Evolutionary conservation across 495 filamentous ascomycete species (phyloP).

Genomic region (Hyaloscypha finlandica): DNA sequence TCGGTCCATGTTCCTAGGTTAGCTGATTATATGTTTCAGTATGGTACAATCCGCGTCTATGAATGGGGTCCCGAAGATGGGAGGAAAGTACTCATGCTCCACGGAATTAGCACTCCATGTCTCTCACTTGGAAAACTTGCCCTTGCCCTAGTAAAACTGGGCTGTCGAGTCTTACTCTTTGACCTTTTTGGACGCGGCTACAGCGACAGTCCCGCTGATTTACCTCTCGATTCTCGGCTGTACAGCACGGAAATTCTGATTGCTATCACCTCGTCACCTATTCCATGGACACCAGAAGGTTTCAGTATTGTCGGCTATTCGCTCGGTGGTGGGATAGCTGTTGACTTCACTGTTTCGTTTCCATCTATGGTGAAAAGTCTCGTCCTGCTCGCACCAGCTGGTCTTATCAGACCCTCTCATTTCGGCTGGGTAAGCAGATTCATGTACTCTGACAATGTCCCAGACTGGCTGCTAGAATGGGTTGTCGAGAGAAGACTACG

Average conservation of each 20-base stretch:
- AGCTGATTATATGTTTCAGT: slow-evolving; percentile 44
- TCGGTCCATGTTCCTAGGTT: not conserved
- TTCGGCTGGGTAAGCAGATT: slow-evolving; percentile 60
- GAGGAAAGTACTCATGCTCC: slow-evolving; percentile 76
- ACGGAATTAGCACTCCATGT: slow-evolving; percentile 86
- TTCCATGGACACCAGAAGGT: slow-evolving; percentile 41
- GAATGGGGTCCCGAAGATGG: slow-evolving; percentile 88
- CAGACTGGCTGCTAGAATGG: slow-evolving; percentile 53
- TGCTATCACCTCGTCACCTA: slow-evolving; percentile 65
- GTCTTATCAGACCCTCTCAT: slow-evolving; percentile 67
- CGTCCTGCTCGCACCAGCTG: slow-evolving; percentile 73
- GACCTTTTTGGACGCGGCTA: slow-evolving; percentile 40
- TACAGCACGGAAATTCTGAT: slow-evolving; percentile 75
- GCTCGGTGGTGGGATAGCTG: slow-evolving; percentile 77
- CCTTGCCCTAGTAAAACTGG: slow-evolving; percentile 66
- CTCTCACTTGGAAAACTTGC: slow-evolving; percentile 69
- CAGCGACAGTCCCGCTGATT: slow-evolving; percentile 40
- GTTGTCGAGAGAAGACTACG: slow-evolving; percentile 58
- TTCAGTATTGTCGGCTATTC: slow-evolving; percentile 84
- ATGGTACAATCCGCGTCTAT: slow-evolving; percentile 80
- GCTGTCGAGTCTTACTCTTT: slow-evolving; percentile 76
- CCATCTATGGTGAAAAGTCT: slow-evolving; percentile 65
- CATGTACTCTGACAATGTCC: slow-evolving; percentile 63
- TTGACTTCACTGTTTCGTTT: slow-evolving; percentile 72
- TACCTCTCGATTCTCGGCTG: slow-evolving; percentile 71